Conservation (phyloP, 768 basidiomycete genomes). For the Calvatia gigantea region DNA sequence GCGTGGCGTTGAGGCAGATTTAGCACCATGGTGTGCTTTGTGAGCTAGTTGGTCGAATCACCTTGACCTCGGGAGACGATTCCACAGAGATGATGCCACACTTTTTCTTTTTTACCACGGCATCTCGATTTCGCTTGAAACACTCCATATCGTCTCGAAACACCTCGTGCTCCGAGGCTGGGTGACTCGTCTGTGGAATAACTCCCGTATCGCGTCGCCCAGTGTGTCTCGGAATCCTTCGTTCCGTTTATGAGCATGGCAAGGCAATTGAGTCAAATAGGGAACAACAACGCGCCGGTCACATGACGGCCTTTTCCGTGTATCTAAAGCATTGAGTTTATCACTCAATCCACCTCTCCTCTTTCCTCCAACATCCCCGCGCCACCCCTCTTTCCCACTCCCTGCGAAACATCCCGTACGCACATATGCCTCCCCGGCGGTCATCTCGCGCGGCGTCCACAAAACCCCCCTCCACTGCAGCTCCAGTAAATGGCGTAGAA, state of each 20-base stretch:
- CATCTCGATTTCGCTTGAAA: no score
- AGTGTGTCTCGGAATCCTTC: no score
- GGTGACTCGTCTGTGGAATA: no score
- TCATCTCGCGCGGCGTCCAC: slow-evolving; percentile 50
- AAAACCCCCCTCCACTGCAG: slow-evolving; percentile 33
- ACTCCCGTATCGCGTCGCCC: no score
- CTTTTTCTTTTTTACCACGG: no score
- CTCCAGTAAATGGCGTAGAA: slow-evolving; percentile 23
- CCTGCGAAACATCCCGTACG: slow-evolving; percentile 6
- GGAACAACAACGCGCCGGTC: slow-evolving; percentile 37
- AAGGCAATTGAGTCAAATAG: slow-evolving; percentile 17
- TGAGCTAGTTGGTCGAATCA: no score
- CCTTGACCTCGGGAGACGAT: no score
- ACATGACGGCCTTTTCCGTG: slow-evolving; percentile 27
- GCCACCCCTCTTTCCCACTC: slow-evolving; percentile 5
- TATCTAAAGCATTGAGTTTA: slow-evolving; percentile 14
- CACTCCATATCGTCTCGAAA: no score
- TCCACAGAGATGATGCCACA: no score
- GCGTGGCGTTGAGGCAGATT: no score
- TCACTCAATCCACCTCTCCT: slow-evolving; percentile 12
- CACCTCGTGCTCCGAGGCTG: no score
- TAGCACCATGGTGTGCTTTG: no score
- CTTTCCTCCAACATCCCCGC: slow-evolving; percentile 17
- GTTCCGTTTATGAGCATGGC: neutral
- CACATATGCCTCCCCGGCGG: slow-evolving; percentile 44